Percentiles rank a stretch among this genome's conserved stretches.
Evolutionary conservation across 208 protist genomes (phyloP).

Genomic region (Crithidia thermophila): DNA sequence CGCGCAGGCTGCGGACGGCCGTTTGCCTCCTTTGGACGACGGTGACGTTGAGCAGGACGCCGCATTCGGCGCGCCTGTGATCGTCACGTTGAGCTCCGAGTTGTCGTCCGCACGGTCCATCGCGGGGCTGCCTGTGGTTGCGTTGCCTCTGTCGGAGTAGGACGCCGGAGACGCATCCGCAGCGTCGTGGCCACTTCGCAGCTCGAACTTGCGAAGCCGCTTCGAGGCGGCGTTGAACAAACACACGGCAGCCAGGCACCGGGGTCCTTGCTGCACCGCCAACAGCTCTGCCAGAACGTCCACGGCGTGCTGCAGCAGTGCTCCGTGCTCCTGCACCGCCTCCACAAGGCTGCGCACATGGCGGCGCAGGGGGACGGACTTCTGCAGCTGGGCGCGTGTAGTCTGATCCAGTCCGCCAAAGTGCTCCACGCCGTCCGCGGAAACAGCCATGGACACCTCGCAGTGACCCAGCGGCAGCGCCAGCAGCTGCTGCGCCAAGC

Average conservation of each 20-base stretch:
- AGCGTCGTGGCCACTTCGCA: not conserved
- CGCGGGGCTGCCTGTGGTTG: not conserved
- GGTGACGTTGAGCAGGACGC: not conserved
- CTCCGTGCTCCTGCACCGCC: constrained; percentile 39
- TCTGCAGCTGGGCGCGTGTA: constrained; percentile 10
- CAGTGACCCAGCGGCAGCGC: constrained; percentile 57
- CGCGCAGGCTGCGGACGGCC: not conserved
- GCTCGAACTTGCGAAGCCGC: constrained; percentile 44
- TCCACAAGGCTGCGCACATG: constrained; percentile 52
- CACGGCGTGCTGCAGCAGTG: constrained; percentile 48
- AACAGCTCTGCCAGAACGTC: constrained; percentile 50
- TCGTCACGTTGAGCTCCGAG: constrained; percentile 46
- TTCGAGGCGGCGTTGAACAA: constrained; percentile 49
- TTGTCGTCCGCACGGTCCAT: constrained; percentile 7
- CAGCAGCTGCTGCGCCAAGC: constrained; percentile 52
- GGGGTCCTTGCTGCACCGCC: constrained; percentile 42
- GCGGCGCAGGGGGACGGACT: constrained; percentile 42
- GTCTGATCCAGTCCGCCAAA: constrained; percentile 9
- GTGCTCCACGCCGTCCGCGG: not conserved
- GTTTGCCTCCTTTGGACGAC: not conserved
- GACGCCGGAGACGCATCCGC: not conserved
- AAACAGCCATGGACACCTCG: not conserved
- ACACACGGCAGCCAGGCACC: constrained; percentile 43
- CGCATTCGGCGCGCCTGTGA: constrained; percentile 30
- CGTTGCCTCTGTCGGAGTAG: not conserved